Conservation (phyloP, 305 asterid species). For the Rubia peregrina region DNA sequence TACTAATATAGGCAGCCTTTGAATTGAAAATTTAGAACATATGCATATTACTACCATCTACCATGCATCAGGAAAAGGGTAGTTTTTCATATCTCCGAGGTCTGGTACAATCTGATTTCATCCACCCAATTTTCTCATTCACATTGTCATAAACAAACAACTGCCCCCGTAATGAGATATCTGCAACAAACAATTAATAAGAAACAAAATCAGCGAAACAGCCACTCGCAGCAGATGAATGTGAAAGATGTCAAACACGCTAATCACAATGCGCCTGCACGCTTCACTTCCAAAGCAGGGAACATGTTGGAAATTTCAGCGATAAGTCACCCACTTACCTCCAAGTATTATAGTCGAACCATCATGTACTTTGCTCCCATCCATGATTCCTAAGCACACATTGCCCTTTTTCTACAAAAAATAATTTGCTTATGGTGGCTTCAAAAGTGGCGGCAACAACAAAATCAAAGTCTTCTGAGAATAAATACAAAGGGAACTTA, state of each 20-base stretch:
- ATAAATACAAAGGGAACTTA: slow-evolving; percentile 20
- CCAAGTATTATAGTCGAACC: slow-evolving; percentile 55
- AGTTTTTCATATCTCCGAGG: slow-evolving; percentile 32
- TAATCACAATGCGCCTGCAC: no score
- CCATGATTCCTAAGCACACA: slow-evolving; percentile 64
- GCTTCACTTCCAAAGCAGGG: no score
- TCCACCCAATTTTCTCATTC: slow-evolving; percentile 63
- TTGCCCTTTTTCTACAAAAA: slow-evolving; percentile 46
- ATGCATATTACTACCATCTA: not conserved
- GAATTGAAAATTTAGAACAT: not conserved
- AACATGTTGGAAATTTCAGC: not conserved
- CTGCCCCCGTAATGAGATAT: slow-evolving; percentile 52
- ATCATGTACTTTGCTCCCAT: slow-evolving; percentile 49
- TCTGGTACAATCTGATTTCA: slow-evolving; percentile 48
- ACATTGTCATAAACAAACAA: slow-evolving; percentile 61
- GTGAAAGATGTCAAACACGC: not conserved
- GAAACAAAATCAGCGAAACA: not conserved
- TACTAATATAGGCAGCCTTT: not conserved
- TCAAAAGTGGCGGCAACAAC: not conserved
- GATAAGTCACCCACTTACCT: slow-evolving; percentile 29
- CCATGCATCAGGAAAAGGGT: slow-evolving; percentile 10
- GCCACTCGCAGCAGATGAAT: not conserved
- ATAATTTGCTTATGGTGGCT: not conserved
- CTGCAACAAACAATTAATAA: slow-evolving; percentile 22
- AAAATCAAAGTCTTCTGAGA: not conserved